A percentile compares a stretch with the other conserved stretches of the same genome.
Conservation (phyloP, 2,329 filamentous ascomycete genomes). For the Aureobasidium sp. region DNA sequence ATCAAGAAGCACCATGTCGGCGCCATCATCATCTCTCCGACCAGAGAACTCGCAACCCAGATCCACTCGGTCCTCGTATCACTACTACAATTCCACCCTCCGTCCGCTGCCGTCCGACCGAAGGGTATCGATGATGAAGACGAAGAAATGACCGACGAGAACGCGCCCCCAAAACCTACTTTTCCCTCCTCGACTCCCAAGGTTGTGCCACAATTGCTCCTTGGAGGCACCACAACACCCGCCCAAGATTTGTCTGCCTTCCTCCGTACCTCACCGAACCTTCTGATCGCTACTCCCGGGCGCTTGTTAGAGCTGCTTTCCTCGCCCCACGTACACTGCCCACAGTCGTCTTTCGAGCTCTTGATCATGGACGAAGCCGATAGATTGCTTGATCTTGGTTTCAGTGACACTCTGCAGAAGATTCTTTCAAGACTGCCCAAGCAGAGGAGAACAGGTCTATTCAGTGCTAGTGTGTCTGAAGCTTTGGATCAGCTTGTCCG, state of each 20-base stretch:
- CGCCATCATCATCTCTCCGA: constrained; percentile 87
- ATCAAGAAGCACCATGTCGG: constrained; percentile 85
- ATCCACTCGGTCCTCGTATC: constrained; percentile 74
- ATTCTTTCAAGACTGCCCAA: constrained; percentile 82
- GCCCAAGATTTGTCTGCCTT: constrained; percentile 83
- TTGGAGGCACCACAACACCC: constrained; percentile 72
- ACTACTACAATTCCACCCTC: constrained; percentile 72
- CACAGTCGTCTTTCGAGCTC: constrained; percentile 82
- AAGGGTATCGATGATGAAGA: constrained; percentile 29
- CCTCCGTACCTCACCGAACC: constrained; percentile 73
- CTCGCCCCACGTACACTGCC: constrained; percentile 79
- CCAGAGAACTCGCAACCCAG: constrained; percentile 81
- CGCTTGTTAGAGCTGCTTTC: constrained; percentile 79
- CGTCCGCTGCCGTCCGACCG: constrained; percentile 60
- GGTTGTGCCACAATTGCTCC: constrained; percentile 76
- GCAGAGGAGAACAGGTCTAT: constrained; percentile 84
- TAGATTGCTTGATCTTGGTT: constrained; percentile 82
- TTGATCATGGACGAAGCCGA: constrained; percentile 94
- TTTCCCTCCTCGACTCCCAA: constrained; percentile 42
- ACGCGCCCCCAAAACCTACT: constrained; percentile 29
- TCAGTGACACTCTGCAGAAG: constrained; percentile 81
- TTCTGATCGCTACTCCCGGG: constrained; percentile 85
- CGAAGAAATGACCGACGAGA: constrained; percentile 31
- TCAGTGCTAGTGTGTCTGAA: constrained; percentile 93
- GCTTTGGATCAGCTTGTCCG: constrained; percentile 88